Conservation (phyloP, 2,329 filamentous ascomycete species). For the Trichophyton benhamiae region DNA sequence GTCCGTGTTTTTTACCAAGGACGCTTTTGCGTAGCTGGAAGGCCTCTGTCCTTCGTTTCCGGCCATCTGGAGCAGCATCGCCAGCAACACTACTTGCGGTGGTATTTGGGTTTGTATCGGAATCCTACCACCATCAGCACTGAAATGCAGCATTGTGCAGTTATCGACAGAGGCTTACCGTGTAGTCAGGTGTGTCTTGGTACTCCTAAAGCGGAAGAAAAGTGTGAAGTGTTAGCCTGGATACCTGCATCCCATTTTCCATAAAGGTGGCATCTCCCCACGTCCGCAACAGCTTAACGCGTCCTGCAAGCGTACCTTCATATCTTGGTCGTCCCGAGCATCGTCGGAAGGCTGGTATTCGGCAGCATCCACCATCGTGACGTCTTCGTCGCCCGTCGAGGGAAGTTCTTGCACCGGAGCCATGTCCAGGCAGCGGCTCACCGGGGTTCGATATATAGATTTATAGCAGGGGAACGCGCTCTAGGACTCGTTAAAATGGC, state of each 20-base stretch:
- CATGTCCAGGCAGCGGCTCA: conserved; percentile 22
- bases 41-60: conserved; percentile 74
- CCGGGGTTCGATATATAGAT: neutral
- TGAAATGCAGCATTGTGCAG: conserved; percentile 1
- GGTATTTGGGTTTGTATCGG: conserved; percentile 54
- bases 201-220: conserved; percentile 28
- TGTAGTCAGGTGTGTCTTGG: conserved; percentile 52
- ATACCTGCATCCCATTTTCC: neutral
- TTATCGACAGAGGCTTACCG: conserved; percentile 27
- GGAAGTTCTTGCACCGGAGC: conserved; percentile 26
- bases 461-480: neutral
- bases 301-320: conserved; percentile 32
- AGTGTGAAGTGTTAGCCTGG: neutral
- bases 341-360: conserved; percentile 25
- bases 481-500: neutral
- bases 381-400: conserved; percentile 34
- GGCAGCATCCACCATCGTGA: conserved; percentile 36
- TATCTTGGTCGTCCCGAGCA: conserved; percentile 27
- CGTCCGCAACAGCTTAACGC: conserved; percentile 12
- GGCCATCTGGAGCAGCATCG: conserved; percentile 60
- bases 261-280: neutral
- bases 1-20: conserved; percentile 88
- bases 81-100: conserved; percentile 75
- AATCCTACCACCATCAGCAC: conserved; percentile 37
- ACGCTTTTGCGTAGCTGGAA: conserved; percentile 84